These are phyloP conservation scores for Thinopyrum elongatum DNA, from an alignment of 176 grass and related monocot genomes.

Conservation along the genomic window DNA sequence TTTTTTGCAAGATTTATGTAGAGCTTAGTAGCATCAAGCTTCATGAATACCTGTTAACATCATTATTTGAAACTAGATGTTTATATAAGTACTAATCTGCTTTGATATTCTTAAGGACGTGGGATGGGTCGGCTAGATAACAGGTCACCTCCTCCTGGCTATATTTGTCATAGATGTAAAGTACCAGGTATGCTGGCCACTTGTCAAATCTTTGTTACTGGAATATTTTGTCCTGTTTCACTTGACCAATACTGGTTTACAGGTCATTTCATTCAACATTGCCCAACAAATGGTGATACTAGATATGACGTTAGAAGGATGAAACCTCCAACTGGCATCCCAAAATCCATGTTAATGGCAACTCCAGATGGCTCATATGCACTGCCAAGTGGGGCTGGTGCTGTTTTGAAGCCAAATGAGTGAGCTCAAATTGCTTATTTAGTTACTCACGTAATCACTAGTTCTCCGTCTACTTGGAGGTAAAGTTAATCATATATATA, in stretches of 20 bases:
- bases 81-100: neutral
- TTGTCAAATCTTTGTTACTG: conserved; percentile 8
- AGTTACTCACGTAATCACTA: neutral
- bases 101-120: conserved; percentile 60
- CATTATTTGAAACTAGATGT: neutral
- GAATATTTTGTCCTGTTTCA: conserved; percentile 8
- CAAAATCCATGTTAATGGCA: conserved; percentile 98
- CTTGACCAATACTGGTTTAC: conserved; percentile 22
- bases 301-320: conserved; percentile 82
- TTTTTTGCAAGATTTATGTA: conserved; percentile 7
- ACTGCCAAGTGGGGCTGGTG: conserved; percentile 86
- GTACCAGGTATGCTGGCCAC: conserved; percentile 66
- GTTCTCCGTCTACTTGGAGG: neutral
- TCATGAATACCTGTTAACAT: neutral
- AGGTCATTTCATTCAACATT: conserved; percentile 99
- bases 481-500: conserved; percentile 1
- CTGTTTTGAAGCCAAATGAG: conserved; percentile 98
- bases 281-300: conserved; percentile 93
- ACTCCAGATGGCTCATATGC: conserved; percentile 93
- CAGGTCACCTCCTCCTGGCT: conserved; percentile 80
- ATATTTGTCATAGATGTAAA: conserved; percentile 99
- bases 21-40: neutral
- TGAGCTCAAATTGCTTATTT: conserved; percentile 37
- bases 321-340: conserved; percentile 98
- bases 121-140: conserved; percentile 73